Evolutionary conservation across 768 basidiomycete genomes (phyloP).

Genomic region (Rhodotorula diobovata): DNA sequence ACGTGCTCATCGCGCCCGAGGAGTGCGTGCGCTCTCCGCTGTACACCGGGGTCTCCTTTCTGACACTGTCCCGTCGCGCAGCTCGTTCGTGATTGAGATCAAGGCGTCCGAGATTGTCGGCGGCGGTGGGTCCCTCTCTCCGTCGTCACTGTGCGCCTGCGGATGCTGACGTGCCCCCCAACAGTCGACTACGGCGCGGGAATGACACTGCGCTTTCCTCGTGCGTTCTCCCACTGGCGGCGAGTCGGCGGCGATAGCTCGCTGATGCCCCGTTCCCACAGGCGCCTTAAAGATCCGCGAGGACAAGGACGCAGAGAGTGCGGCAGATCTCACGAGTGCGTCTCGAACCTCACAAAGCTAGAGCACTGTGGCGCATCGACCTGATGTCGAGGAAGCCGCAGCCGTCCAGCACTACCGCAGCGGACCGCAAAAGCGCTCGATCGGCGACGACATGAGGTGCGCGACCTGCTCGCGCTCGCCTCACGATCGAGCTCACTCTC

Average conservation of each 20-base stretch:
- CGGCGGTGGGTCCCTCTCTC: slow-evolving; percentile 55
- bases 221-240: slow-evolving; percentile 53
- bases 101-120: slow-evolving; percentile 87
- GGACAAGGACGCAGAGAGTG: not conserved
- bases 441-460: slow-evolving; percentile 17
- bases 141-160: slow-evolving; percentile 1
- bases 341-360: not conserved
- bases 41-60: too few relatives aligned
- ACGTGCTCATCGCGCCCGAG: slow-evolving; percentile 81
- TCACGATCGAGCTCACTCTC: not conserved
- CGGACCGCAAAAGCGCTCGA: slow-evolving; percentile 49
- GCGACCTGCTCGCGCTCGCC: not conserved
- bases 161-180: not conserved
- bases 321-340: not conserved
- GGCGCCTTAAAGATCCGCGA: not conserved
- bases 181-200: slow-evolving; percentile 71
- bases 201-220: slow-evolving; percentile 88
- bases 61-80: slow-evolving; percentile 44
- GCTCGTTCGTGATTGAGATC: slow-evolving; percentile 87
- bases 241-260: slow-evolving; percentile 56
- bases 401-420: slow-evolving; percentile 37
- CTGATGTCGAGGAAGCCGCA: not conserved
- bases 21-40: slow-evolving; percentile 57
- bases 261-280: too few relatives aligned
- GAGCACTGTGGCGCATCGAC: not conserved